phyloP scores from a whole-genome alignment of 2,329 filamentous ascomycete genomes.

The Arthrobotrys megalospora region DNA sequence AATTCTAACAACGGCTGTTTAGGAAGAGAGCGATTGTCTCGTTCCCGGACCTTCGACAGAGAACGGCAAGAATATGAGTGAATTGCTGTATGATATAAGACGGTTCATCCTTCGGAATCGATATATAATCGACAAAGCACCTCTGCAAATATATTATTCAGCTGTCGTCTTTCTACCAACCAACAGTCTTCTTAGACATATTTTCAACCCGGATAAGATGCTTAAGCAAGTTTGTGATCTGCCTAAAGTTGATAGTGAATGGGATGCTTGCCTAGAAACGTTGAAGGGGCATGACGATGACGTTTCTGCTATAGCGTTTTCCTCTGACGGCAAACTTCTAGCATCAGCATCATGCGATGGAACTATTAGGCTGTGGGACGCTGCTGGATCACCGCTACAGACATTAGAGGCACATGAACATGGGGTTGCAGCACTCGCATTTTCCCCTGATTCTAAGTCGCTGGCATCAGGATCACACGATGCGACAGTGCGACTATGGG shows the following conservation, averaged over 20 bases:
- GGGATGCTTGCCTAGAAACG: neutral
- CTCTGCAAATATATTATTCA: neutral
- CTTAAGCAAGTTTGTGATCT: neutral
- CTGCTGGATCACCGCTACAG: neutral
- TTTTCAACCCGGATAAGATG: neutral
- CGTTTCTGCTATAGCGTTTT: conserved; percentile 64
- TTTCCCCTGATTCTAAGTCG: conserved; percentile 93
- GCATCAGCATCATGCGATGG: conserved; percentile 64
- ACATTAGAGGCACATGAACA: neutral
- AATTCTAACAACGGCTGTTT: too few relatives aligned
- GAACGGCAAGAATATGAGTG: neutral
- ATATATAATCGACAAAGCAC: conserved; percentile 8
- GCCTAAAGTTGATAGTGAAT: neutral
- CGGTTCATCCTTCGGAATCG: conserved; percentile 48
- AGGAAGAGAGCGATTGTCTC: too few relatives aligned
- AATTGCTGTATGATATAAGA: conserved; percentile 62
- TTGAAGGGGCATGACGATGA: neutral
- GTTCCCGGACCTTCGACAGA: neutral
- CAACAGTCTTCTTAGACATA: neutral
- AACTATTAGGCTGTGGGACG: conserved; percentile 65
- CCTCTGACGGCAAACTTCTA: conserved; percentile 63
- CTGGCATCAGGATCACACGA: conserved; percentile 77
- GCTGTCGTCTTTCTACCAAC: neutral
- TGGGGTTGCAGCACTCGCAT: conserved; percentile 93
- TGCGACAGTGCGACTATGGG: too few relatives aligned